Evolutionary conservation across 2,329 filamentous ascomycete genomes (phyloP), one percentile per base, ranked within the genome.

Genomic region (Tolypocladium pustulatum): DNA sequence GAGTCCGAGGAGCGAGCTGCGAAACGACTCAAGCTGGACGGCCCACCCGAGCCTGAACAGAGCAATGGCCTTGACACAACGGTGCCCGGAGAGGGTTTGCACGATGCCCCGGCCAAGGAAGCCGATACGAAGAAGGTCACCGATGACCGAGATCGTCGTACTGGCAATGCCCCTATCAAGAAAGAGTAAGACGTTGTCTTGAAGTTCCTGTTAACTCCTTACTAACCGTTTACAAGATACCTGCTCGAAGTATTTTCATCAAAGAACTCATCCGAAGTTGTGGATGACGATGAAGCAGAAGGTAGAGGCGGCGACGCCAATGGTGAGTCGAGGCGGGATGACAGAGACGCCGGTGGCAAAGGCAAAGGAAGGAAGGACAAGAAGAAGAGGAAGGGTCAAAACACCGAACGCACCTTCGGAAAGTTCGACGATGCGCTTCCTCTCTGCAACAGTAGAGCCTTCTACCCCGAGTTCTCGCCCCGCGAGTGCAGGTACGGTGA

Each of bases 331-430:
- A 76, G 81, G 56, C 81, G 84, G 63, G 82, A 86, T 67, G 81
- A 81, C 58, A 81, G 84, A 58, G 84, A 85, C 69, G 59, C 62
- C 22, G 64, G 66, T 49, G 61, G 56, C 69, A 71, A 69, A 65
- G 71, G 66, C 37, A 75, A 75, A 64, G 71, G 71, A 51, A 78
- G 77, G 69, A 76, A 72, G 58, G 70, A 70, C 58, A 79, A 78
- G 64, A 84, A 81, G 68, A 84, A 81, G 68, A 79, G 82, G 32
- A 77, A 75, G 64, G 76, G 77, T 15, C 91, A 96, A 73, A 97
- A 97, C 73, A 91, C 87, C 63, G 84, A 84, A 64, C 88, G 93
- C 59, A 83, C 82, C 51, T 97, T 94, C 70, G 91, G 91, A 56
- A 85, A 80, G 62, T 94, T 90, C 49, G 82, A 84, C 61, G 93